phyloP scores from a whole-genome alignment of 2,329 filamentous ascomycete genomes.

The Nemania sp. region DNA sequence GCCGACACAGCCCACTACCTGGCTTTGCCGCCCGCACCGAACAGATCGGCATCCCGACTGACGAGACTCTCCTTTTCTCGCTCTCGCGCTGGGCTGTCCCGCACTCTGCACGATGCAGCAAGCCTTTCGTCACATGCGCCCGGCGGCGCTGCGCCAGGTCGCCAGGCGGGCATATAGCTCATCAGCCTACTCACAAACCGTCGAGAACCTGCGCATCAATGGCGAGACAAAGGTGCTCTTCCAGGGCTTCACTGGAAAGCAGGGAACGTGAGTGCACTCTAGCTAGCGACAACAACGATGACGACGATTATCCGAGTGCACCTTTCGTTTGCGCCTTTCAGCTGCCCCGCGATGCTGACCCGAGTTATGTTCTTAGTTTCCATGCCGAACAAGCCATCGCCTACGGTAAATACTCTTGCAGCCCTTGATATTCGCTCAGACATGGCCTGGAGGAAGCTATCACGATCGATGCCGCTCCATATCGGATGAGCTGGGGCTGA shows the following conservation, averaged over 20 bases:
- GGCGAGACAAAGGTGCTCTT: constrained; percentile 90
- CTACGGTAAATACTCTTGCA: constrained; percentile 70
- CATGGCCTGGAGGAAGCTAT: not conserved
- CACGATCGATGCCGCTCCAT: not conserved
- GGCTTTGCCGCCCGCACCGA: constrained; percentile 6
- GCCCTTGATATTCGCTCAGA: not conserved
- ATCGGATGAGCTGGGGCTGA: constrained; percentile 35
- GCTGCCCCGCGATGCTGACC: constrained; percentile 37
- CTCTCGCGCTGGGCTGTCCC: constrained; percentile 6
- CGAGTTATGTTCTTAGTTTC: constrained; percentile 65
- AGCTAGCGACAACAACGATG: too few species aligned
- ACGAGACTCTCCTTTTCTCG: constrained; percentile 18
- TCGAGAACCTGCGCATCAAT: constrained; percentile 91
- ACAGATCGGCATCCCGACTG: constrained; percentile 19
- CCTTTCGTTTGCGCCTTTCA: too few species aligned
- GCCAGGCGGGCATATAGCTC: constrained; percentile 76
- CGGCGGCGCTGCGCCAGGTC: constrained; percentile 68
- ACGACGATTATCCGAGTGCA: not conserved
- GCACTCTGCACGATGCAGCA: constrained; percentile 62
- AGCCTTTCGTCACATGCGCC: constrained; percentile 72
- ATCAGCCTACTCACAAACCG: constrained; percentile 70
- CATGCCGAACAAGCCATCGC: constrained; percentile 97
- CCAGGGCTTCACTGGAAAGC: constrained; percentile 97
- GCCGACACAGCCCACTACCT: not conserved
- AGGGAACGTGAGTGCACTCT: constrained; percentile 75